Evolutionary conservation across 2,329 filamentous ascomycete genomes (phyloP), one percentile per base, ranked within the genome.

Genomic region (Canariomyces notabilis): DNA sequence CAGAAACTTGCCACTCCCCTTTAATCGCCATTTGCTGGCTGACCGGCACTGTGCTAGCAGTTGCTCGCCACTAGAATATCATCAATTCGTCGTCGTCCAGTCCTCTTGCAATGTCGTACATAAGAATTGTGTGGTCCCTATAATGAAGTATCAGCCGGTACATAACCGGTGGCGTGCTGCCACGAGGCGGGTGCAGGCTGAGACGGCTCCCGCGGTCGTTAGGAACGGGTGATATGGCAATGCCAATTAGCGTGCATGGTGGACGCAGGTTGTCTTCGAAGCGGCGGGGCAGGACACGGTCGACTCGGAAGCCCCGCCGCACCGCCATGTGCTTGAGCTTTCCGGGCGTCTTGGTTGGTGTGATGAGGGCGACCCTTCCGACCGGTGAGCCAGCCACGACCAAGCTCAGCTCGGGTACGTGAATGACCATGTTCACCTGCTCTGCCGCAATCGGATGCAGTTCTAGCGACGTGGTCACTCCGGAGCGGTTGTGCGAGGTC

Each of bases 111-210:
- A 89, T 64, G 62, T 87, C 82, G 66, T 89, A 90, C 48, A 76
- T 82, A 53, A 88, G 59, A 21, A 90, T 75, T 2, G 77, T 76
- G 57, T 87, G 80, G 63, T 89, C 80, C 48, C 75, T 74, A 61
- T 84, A 90, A 61, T 87, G 81, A 63, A 90, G 65, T 61, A 91
- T 76, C 47, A 91, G 55, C 48, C 84, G 70, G 73, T 83, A 89
- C 47, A 77, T 55, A 51, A n/a, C 46, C 50, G 26, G 57, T 42
- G 20, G 54, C 57, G 46, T 54, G 43, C 36, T 51, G 48, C 33
- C 44, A 19, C 45, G 42, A 35, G 26, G 26, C 18, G 42, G 40
- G 11, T 42, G 44, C 35, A 67, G 47, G n/a, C 54, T 52, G 9
- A 62, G 44, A 1, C 57, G 54, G 12, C 41, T 44, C 37, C 61